Base-by-base conservation (phyloP, 805 yeast genomes). In the Saturnispora mendoncae region DNA sequence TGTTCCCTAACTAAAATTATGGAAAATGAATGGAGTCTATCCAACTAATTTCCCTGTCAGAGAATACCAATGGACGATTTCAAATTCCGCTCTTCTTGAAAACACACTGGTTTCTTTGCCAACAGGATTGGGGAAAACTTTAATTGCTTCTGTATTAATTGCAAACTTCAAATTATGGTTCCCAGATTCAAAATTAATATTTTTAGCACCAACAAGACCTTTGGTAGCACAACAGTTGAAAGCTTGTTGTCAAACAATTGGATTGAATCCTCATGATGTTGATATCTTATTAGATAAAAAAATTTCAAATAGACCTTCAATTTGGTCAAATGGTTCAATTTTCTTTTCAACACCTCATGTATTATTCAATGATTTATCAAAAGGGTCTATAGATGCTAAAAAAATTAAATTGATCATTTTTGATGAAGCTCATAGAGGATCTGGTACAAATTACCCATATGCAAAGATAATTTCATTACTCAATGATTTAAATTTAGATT, bases 201-300 rank as follows among this genome's bases (percentile, higher is more conserved):
- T 92, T 59, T 80, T 90, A 80, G 98, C 99, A 0, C 99, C 99
- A 0, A 92, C 99, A 2, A 69, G 88, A 49, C 99, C 99, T 0
- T 68, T 92, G 41, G 97, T 92, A 6, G 88, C 95, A 1, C 99
- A 92, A 62, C 98, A 92, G 61, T 83, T 90, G 49, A 83, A 82
- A 54, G 97, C 97, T 1, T 92, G 95, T 56, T 70, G 86, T 42
- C 81, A 85, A 7, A 78, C 84, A 13, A 80, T 95, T 0, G 97
- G 96, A 3, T 76, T 94, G 17, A 81, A 94, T 1, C 65, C 78
- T 37, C 65, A 72, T 18, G 80, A 80, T 35, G 84, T 90, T 2
- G 94, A 96, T 0, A 83, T 88, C 36, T 61, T 88, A 43, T 61
- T 88, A 32, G 69, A 50, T 55, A 80, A 64, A 62, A 62, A 68